Evolutionary conservation across 371 early-diverging fungal genomes (phyloP), one percentile per base, ranked within the genome.

Genomic region (Mucor piriformis): DNA sequence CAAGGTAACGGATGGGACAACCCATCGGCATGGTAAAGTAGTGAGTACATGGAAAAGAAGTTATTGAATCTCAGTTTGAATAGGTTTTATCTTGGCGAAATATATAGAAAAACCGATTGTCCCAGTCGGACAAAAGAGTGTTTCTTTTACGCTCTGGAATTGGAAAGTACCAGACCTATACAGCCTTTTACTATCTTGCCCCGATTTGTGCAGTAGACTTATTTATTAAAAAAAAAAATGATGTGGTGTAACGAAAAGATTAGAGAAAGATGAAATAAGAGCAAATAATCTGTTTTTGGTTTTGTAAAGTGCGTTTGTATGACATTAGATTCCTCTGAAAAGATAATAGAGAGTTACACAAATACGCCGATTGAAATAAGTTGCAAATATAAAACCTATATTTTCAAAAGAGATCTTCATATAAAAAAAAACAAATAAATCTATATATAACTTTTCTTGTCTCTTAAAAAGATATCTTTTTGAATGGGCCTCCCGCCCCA

Each of bases 121-220:
- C 47, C 77, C 23, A 71, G 77, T 35, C 83, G 80, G 25, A 83
- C 84, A 20, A 85, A 88, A 43, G 82, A 85, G 34, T 89, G 88
- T 54, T 70, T 87, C 34, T 79, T 86, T 61, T 90, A 88, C 57
- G 90, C 91, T 18, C 66, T 90, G 11, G 89, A 90, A 56, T 76
- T 91, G 21, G 88, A 88, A 56, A 71, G 62, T 27, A 83, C 89
- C 6, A 73, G 77, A 38, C 90, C 90, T 0, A 79, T 86, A 29
- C 78, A 86, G n/a, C 67, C 85, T 3, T 88, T 89, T 60, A 67
- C 69, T 8, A 56, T 81, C 1, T 72, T 88, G 27, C 80, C 80
- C 50, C 52, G 73, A n/a, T 69, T 60, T 54, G 57, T 70, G 12
- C 67, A 57, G 24, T 10, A 12, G 24, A 11, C 12, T 24, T 24